Conservation (phyloP, 1,284 basidiomycete species). For the Ustilago shanxiensis region DNA sequence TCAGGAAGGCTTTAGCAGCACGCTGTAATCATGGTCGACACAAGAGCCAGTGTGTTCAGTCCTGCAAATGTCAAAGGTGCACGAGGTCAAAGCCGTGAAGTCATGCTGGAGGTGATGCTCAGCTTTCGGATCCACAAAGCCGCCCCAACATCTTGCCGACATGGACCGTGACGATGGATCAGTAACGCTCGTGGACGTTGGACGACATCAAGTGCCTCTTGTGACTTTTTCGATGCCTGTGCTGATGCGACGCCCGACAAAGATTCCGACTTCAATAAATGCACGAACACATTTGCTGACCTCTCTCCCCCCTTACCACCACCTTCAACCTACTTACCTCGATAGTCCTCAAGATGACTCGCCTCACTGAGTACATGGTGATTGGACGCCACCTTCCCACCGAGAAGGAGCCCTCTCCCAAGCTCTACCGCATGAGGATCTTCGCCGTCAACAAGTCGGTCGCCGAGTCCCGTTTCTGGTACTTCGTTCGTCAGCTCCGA, state of each 20-base stretch:
- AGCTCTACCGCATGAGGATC: slow-evolving; percentile 99
- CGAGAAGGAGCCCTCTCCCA: slow-evolving; percentile 90
- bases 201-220: background rate
- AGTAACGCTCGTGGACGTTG: background rate
- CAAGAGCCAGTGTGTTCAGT: too few relatives aligned
- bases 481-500: slow-evolving; percentile 87
- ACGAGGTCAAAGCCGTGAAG: background rate
- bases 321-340: background rate
- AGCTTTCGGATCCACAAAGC: too few relatives aligned
- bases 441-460: slow-evolving; percentile 98
- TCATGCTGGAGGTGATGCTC: background rate
- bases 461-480: slow-evolving; percentile 99
- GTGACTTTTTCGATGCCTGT: background rate
- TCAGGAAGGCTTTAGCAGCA: background rate
- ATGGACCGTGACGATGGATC: background rate
- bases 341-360: slow-evolving; percentile 58
- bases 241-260: slow-evolving; percentile 28
- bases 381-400: slow-evolving; percentile 97
- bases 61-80: background rate
- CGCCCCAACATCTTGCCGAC: too few relatives aligned
- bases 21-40: background rate
- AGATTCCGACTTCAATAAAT: background rate
- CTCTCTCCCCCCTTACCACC: slow-evolving; percentile 15
- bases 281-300: slow-evolving; percentile 14
- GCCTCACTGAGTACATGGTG: slow-evolving; percentile 88